Base-by-base conservation (phyloP, 352 stramenopile genomes). In the Phytophthora sojae region DNA sequence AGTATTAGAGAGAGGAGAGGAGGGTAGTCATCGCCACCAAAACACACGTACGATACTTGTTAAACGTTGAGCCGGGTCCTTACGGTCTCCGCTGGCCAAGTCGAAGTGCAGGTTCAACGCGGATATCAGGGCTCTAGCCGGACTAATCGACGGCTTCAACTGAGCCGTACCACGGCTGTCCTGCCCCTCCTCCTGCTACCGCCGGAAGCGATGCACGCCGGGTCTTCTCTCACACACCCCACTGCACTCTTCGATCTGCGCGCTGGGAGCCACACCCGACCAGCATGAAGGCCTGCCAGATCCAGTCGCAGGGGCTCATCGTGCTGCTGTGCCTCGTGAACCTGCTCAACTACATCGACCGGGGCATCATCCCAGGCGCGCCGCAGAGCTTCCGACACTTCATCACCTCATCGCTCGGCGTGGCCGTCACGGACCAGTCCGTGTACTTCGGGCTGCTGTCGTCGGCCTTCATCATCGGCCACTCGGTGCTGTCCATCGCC, bases 351-450 rank as follows among this genome's bases (percentile, higher is more conserved):
- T 98, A 98, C 81, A 72, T 98, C 51, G 95, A 99, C 82, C 88
- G 96, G n/a, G 92, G 93, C 29, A 98, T 99, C 70, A 98, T 99
- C 64, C 91, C 96, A 0, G 96, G 96, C 9, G 91, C 93, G 1
- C 68, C 62, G 6, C 62, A 81, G 39, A 81, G 59, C 58, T 96
- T 98, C 69, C 85, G 88, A 9, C 78, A 76, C 47, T 98, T 97
- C 62, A 90, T 96, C 59, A 75, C 75, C 29, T 62, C 64, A 30
- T 85, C 86, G 11, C 61, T 79, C 11, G 72, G 85, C 17, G 69
- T 81, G 25, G 69, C 71, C 2, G 69, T 67, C 32, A 69, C 77
- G 11, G 75, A 85, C 12, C 60, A 84, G 58, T 80, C 67, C 17
- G 63, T 88, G 32, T 85, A 89, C 69, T 76, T 96, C 26, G 89